A percentile compares a stretch with the other conserved stretches of the same genome.
Evolutionary conservation across 73 alveolate genomes (phyloP).

Genomic region (Halteria grandinella): DNA sequence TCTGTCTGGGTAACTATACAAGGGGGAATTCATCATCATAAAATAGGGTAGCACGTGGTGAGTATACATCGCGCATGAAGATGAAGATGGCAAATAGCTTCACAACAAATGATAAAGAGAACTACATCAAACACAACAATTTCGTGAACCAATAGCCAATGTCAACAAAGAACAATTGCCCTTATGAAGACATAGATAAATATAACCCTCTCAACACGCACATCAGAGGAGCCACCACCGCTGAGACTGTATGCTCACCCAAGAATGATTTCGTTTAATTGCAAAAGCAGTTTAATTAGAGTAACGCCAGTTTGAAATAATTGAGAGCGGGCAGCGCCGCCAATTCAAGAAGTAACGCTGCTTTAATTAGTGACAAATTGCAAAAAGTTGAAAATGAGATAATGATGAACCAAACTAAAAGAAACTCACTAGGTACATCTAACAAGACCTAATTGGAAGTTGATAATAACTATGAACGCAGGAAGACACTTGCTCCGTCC

Average conservation of each 20-base stretch:
- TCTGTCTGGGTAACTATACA: conserved; percentile 26
- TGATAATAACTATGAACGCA: neutral
- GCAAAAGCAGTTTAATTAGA: neutral
- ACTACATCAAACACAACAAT: neutral
- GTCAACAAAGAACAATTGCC: conserved; percentile 35
- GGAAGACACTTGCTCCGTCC: neutral
- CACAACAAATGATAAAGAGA: neutral
- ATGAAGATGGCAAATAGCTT: neutral
- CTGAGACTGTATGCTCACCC: neutral
- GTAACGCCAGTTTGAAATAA: neutral
- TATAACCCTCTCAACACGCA: conserved; percentile 23
- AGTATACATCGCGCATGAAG: conserved; percentile 26
- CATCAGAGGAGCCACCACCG: conserved; percentile 1
- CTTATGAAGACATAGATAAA: neutral
- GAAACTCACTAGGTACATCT: neutral
- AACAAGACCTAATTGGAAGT: neutral
- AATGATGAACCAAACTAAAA: neutral
- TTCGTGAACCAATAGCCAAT: neutral
- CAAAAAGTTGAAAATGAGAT: neutral
- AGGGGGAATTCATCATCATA: neutral
- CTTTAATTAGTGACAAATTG: conserved; percentile 14
- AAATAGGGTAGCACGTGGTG: conserved; percentile 15
- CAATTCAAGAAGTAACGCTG: conserved; percentile 30
- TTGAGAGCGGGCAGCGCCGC: conserved; percentile 1
- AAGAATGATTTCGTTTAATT: neutral